Evolutionary conservation across 2,329 filamentous ascomycete genomes (phyloP).

Genomic region (Penicillium sp.): DNA sequence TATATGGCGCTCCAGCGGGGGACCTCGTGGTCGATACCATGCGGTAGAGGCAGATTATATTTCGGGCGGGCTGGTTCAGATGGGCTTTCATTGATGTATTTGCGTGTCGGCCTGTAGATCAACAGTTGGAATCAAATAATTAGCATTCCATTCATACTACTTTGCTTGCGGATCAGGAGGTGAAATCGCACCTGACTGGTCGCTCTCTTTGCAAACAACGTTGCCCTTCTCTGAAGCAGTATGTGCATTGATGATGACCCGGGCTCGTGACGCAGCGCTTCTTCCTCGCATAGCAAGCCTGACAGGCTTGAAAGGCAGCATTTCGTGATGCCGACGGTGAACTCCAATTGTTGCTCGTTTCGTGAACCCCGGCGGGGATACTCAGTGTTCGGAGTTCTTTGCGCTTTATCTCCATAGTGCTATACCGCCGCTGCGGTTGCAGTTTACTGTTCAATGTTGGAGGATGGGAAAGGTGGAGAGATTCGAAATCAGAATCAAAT

Average conservation of each 20-base stretch:
- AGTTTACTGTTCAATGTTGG: background rate
- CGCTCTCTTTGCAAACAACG: constrained; percentile 8
- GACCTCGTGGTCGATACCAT: constrained; percentile 10
- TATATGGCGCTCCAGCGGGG: constrained; percentile 11
- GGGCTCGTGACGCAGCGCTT: constrained; percentile 9
- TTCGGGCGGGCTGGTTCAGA: background rate
- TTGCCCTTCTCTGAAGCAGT: constrained; percentile 7
- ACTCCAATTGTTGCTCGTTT: background rate
- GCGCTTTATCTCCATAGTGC: background rate
- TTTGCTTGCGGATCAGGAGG: too few relatives aligned
- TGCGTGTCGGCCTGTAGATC: background rate
- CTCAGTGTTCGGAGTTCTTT: background rate
- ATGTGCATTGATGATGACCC: constrained; percentile 5
- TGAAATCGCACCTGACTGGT: background rate
- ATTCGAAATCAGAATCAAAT: too few relatives aligned
- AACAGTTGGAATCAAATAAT: background rate
- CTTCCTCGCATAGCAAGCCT: constrained; percentile 11
- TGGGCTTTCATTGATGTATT: background rate
- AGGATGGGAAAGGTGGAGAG: background rate
- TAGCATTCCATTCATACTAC: background rate
- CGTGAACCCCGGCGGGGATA: background rate
- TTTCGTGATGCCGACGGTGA: background rate
- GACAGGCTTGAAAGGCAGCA: constrained; percentile 5
- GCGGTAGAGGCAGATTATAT: constrained; percentile 1
- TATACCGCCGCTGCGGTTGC: background rate